phyloP scores from a whole-genome alignment of 306 rosid genomes.

The Rosa multiflora region DNA sequence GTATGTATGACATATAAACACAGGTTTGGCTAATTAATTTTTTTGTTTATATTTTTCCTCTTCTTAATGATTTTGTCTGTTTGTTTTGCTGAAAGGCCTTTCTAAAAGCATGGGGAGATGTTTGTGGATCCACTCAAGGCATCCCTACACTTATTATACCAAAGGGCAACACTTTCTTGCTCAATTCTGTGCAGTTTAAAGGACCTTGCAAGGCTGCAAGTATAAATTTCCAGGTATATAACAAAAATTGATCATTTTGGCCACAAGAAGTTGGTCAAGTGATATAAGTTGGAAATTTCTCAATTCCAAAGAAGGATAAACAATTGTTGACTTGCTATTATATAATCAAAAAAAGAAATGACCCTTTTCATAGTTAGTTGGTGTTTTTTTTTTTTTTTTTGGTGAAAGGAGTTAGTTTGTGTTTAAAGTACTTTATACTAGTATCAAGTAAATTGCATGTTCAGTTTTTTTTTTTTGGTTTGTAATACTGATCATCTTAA shows the following conservation, averaged over 20 bases:
- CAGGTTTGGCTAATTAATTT: background rate
- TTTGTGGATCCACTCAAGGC: constrained; percentile 27
- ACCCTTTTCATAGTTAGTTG: background rate
- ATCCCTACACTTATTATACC: constrained; percentile 40
- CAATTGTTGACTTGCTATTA: background rate
- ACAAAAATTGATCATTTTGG: background rate
- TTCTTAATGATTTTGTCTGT: background rate
- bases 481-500: background rate
- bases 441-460: background rate
- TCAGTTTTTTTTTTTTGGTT: background rate
- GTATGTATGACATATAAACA: constrained; percentile 1
- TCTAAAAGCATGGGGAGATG: constrained; percentile 45
- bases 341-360: background rate
- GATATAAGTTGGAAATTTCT: background rate
- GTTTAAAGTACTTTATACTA: too few relatives aligned
- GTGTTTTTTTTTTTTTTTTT: too few relatives aligned
- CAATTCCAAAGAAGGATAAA: background rate
- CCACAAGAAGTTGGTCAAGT: background rate
- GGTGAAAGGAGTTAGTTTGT: too few relatives aligned
- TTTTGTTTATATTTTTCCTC: background rate
- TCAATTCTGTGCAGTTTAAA: constrained; percentile 35
- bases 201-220: constrained; percentile 52
- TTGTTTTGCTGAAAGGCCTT: constrained; percentile 38
- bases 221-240: constrained; percentile 35
- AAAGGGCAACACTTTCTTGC: constrained; percentile 32